A percentile compares a stretch with the other conserved stretches of the same genome.
Evolutionary conservation across 768 basidiomycete genomes (phyloP).

Genomic region (Cystobasidium tubakii): DNA sequence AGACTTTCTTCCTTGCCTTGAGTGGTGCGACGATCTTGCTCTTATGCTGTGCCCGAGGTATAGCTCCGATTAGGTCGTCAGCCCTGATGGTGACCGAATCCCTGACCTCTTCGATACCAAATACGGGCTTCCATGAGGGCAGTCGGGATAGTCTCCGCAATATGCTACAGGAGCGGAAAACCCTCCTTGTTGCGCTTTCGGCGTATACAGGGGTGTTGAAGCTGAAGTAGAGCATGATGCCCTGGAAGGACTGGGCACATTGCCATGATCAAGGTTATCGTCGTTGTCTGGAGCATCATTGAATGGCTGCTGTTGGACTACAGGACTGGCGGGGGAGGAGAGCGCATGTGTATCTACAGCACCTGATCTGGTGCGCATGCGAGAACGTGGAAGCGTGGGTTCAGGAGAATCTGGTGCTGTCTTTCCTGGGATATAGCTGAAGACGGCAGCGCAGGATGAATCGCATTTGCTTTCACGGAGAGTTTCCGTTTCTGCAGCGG

Average conservation of each 20-base stretch:
- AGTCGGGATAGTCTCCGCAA: not conserved
- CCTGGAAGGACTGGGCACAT: not conserved
- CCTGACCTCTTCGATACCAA: not conserved
- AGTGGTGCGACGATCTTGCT: not conserved
- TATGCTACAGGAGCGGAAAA: not conserved
- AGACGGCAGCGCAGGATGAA: not conserved
- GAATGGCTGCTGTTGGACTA: not conserved
- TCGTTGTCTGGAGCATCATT: not conserved
- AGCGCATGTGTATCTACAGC: not conserved
- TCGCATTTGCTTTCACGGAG: not conserved
- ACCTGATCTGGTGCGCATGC: not conserved
- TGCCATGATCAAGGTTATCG: not conserved
- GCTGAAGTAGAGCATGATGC: not conserved
- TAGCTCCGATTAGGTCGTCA: not conserved
- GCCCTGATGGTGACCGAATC: not conserved
- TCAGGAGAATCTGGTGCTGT: not conserved
- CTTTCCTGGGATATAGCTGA: conserved; percentile 2
- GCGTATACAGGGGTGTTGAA: conserved; percentile 1
- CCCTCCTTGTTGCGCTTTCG: not conserved
- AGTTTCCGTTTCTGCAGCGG: not conserved
- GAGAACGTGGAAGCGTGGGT: not conserved
- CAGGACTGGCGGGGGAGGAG: not conserved
- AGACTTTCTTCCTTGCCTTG: not conserved
- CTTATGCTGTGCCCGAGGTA: not conserved
- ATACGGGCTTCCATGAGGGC: not conserved